phyloP scores from a whole-genome alignment of 1,284 basidiomycete genomes.

The Pseudozyma pruni region DNA sequence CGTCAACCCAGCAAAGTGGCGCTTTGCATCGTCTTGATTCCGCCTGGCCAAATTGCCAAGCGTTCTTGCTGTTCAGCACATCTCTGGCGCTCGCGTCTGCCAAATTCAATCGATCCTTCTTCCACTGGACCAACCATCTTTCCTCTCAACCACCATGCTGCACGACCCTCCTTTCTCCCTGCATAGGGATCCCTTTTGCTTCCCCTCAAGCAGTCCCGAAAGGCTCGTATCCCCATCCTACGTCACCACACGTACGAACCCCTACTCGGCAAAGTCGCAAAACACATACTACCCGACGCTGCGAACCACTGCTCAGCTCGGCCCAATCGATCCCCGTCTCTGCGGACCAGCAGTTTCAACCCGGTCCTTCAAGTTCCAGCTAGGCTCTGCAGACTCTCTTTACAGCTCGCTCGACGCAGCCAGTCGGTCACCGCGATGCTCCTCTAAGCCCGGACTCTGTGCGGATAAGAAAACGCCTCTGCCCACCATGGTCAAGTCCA shows the following conservation, averaged over 20 bases:
- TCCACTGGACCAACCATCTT: neutral
- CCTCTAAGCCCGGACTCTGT: slow-evolving; percentile 16
- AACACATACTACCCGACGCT: slow-evolving; percentile 24
- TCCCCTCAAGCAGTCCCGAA: slow-evolving; percentile 37
- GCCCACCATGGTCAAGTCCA: slow-evolving; percentile 42
- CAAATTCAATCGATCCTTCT: neutral
- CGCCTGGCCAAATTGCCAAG: slow-evolving; percentile 1
- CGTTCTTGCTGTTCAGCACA: neutral
- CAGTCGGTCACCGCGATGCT: slow-evolving; percentile 22
- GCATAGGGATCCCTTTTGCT: slow-evolving; percentile 32
- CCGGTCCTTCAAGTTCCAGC: neutral
- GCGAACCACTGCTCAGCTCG: slow-evolving; percentile 11
- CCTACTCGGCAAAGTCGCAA: slow-evolving; percentile 34
- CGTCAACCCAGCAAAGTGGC: too few species aligned
- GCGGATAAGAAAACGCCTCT: neutral
- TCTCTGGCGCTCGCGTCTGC: neutral
- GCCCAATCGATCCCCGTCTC: slow-evolving; percentile 9
- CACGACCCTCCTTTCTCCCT: slow-evolving; percentile 11
- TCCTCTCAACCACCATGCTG: slow-evolving; percentile 12
- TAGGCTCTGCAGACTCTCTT: slow-evolving; percentile 5
- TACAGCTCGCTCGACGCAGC: slow-evolving; percentile 33
- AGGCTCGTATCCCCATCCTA: slow-evolving; percentile 2
- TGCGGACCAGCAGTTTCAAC: neutral
- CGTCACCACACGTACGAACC: slow-evolving; percentile 42
- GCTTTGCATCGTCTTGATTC: slow-evolving; percentile 16